Evolutionary conservation across 2,329 filamentous ascomycete genomes (phyloP).

Genomic region (Trichoderma lentiforme): DNA sequence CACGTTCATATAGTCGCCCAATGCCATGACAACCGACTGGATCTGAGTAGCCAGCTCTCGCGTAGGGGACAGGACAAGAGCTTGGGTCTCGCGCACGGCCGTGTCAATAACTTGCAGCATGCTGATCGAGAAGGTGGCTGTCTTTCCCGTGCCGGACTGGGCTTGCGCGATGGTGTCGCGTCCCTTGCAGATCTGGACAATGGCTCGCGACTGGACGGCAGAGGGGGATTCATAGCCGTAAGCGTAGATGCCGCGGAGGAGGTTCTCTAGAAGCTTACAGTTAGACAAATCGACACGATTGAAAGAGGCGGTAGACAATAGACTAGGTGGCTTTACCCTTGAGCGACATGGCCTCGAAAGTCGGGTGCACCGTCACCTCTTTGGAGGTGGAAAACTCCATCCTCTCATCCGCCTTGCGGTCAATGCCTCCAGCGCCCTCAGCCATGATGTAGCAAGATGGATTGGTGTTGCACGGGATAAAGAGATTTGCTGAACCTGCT

Average conservation of each 20-base stretch:
- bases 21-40: conserved; percentile 96
- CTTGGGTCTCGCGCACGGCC: conserved; percentile 87
- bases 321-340: conserved; percentile 56
- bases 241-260: conserved; percentile 94
- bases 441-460: conserved; percentile 63
- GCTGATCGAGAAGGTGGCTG: conserved; percentile 92
- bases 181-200: conserved; percentile 98
- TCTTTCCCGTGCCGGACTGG: conserved; percentile 96
- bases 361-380: conserved; percentile 92
- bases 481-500: neutral
- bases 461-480: neutral
- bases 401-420: conserved; percentile 89
- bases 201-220: conserved; percentile 94
- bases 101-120: conserved; percentile 96
- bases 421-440: conserved; percentile 71
- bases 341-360: conserved; percentile 92
- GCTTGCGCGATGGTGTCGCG: conserved; percentile 98
- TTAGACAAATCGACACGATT: conserved; percentile 38
- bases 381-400: conserved; percentile 99
- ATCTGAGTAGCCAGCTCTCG: conserved; percentile 97
- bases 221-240: conserved; percentile 99
- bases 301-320: neutral
- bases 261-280: conserved; percentile 62
- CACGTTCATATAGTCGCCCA: conserved; percentile 99
- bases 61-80: conserved; percentile 90